A percentile compares a stretch with the other conserved stretches of the same genome.
Conservation (phyloP, 441 rosid species). For the Daphne laureola region DNA sequence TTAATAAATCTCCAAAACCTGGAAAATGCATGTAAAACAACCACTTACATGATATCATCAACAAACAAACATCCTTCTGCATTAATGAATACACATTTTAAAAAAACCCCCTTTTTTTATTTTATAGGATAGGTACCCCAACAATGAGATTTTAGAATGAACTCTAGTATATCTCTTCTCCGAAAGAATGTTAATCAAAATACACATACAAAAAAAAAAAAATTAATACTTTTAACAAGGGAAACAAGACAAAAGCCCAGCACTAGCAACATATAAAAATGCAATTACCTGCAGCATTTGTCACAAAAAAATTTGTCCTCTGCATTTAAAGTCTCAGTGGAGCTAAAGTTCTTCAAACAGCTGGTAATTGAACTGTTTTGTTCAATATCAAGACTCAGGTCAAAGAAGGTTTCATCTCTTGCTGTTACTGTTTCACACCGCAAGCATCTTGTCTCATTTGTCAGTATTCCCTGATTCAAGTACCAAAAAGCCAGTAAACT, state of each 20-base stretch:
- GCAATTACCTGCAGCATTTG: constrained; percentile 88
- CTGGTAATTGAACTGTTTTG: constrained; percentile 95
- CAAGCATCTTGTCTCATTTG: constrained; percentile 90
- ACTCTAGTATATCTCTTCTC: too few species aligned
- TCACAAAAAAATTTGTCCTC: constrained; percentile 97
- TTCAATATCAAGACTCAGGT: constrained; percentile 93
- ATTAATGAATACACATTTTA: too few species aligned
- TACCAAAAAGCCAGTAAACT: constrained; percentile 4
- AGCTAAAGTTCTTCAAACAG: constrained; percentile 93
- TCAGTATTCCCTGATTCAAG: constrained; percentile 72
- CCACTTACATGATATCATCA: too few species aligned
- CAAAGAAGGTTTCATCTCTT: constrained; percentile 88
- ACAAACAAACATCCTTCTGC: too few species aligned
- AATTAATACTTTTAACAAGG: not conserved
- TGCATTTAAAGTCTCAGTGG: constrained; percentile 90
- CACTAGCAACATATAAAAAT: not conserved
- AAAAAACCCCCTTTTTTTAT: not conserved
- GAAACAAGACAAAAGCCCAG: constrained; percentile 3
- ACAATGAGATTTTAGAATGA: not conserved
- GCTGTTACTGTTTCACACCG: constrained; percentile 93
- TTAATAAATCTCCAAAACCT: too few species aligned
- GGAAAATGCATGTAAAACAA: too few species aligned
- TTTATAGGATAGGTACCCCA: not conserved
- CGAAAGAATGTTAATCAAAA: not conserved
- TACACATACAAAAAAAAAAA: not conserved